These are phyloP conservation scores for Saxispiralis lemnorum DNA, from an alignment of 495 filamentous ascomycete genomes.

Conservation along the genomic window DNA sequence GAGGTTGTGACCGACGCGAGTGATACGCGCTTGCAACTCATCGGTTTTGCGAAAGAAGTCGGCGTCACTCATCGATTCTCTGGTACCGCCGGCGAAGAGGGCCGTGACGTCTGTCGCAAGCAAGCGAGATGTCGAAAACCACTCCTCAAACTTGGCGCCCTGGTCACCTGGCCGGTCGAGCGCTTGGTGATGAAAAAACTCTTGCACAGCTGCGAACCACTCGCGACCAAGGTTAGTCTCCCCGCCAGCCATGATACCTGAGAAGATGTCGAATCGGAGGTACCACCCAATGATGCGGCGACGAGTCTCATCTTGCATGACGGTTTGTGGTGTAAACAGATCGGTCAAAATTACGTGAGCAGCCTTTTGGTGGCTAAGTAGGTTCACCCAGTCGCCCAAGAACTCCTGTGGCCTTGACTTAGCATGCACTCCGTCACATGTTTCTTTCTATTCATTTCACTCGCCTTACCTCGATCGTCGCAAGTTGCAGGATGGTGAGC, in stretches of 20 bases:
- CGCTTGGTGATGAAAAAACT: constrained; percentile 42
- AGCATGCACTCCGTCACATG: background rate
- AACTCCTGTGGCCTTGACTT: constrained; percentile 46
- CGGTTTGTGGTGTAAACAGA: constrained; percentile 59
- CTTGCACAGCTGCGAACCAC: constrained; percentile 55
- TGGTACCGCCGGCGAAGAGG: constrained; percentile 50
- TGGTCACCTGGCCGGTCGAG: constrained; percentile 44
- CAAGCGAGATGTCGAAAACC: constrained; percentile 47
- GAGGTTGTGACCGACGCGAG: constrained; percentile 36
- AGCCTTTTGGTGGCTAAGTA: constrained; percentile 82
- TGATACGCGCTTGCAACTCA: constrained; percentile 34
- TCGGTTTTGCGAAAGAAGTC: constrained; percentile 48
- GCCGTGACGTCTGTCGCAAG: constrained; percentile 66
- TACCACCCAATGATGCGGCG: constrained; percentile 74
- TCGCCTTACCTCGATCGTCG: constrained; percentile 74
- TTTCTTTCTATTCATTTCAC: too few species aligned
- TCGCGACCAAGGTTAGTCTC: constrained; percentile 55
- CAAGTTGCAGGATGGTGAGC: constrained; percentile 78
- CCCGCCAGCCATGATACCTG: constrained; percentile 63
- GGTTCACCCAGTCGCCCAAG: constrained; percentile 82
- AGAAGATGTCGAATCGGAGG: constrained; percentile 70
- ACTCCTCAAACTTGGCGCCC: constrained; percentile 44
- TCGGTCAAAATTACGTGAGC: constrained; percentile 64
- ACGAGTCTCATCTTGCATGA: constrained; percentile 48
- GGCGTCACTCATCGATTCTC: constrained; percentile 41